Base-by-base conservation (phyloP, 1,284 basidiomycete genomes). In the Pseudozyma hubeiensis region DNA sequence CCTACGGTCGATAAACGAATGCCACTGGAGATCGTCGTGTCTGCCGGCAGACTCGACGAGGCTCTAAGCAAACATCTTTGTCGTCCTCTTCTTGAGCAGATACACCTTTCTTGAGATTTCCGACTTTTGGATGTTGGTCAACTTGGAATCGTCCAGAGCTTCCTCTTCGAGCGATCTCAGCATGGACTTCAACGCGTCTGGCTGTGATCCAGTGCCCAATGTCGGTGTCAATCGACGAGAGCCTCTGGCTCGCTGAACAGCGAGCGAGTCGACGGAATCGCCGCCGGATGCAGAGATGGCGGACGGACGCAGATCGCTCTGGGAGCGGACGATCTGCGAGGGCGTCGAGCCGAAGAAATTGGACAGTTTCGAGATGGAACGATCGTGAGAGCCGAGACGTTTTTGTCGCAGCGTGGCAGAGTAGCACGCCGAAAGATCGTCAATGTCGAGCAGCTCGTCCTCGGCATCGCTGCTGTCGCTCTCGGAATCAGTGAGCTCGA, bases 271-370 rank as follows among this genome's bases (percentile, higher is more conserved):
- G 30, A 54, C 33, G 9, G 45, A 56, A 17, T 55, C 53, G n/a
- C 37, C 48, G 17, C 56, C 52, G 4, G 53, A 56, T 0, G 57
- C 31, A 10, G 54, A 53, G 19, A 24, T 19, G 43, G n/a, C 43
- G 43, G 8, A n/a, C 8, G n/a, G 8, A 9, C 49, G 35, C 24
- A 57, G 50, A 24, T 48, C 52, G 37, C 47, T 60, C 52, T 72
- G 64, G 16, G 33, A 34, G 4, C 56, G 53, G 2, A 64, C 57
- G 14, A 73, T 67, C n/a, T 73, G 70, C 16, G 64, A 64, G 7
- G 70, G 70, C 4, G 70, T 67, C 7, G 70, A 73, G n/a, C 70
- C 70, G 39, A 73, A 73, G 24, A 73, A 67, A 33, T 48, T 67
- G 34, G 60, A 64, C 37, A 73, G 47, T 40, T 73, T 73, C 31